A percentile compares a stretch with the other conserved stretches of the same genome.
These are phyloP conservation scores for Parathielavia appendiculata DNA, from an alignment of 495 filamentous ascomycete genomes.

Conservation along the genomic window DNA sequence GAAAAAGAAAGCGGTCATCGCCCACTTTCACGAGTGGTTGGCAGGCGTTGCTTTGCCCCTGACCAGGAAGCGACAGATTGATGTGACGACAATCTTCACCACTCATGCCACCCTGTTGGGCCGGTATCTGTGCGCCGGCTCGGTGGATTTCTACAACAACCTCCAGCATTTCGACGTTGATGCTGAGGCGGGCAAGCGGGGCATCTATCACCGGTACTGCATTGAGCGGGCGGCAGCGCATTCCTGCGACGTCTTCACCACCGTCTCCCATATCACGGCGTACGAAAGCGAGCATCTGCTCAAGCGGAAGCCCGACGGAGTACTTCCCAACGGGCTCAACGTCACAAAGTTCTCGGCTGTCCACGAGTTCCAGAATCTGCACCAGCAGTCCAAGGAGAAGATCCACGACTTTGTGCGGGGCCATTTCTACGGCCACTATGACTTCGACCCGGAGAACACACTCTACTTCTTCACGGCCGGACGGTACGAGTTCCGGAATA, in stretches of 20 bases:
- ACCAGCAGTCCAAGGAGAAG: slow-evolving; percentile 92
- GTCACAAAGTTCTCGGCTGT: slow-evolving; percentile 98
- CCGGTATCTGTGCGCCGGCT: slow-evolving; percentile 93
- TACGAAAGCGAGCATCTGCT: slow-evolving; percentile 97
- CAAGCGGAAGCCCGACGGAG: slow-evolving; percentile 95
- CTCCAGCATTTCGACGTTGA: slow-evolving; percentile 96
- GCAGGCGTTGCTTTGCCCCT: slow-evolving; percentile 93
- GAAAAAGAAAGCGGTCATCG: slow-evolving; percentile 81
- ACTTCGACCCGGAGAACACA: slow-evolving; percentile 93
- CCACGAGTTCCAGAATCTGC: slow-evolving; percentile 98
- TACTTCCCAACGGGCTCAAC: slow-evolving; percentile 93
- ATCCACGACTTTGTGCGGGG: slow-evolving; percentile 98
- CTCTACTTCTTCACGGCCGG: slow-evolving; percentile 98
- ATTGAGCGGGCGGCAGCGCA: slow-evolving; percentile 93
- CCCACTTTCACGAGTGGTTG: slow-evolving; percentile 98
- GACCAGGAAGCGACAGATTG: slow-evolving; percentile 87
- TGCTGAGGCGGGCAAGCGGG: slow-evolving; percentile 92
- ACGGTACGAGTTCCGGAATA: slow-evolving; percentile 96
- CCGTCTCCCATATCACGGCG: slow-evolving; percentile 96
- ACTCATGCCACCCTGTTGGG: slow-evolving; percentile 94
- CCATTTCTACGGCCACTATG: slow-evolving; percentile 97
- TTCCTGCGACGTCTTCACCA: slow-evolving; percentile 92
- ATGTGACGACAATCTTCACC: slow-evolving; percentile 97
- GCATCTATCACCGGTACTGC: slow-evolving; percentile 98
- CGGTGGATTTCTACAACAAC: slow-evolving; percentile 99